Evolutionary conservation across 192 early-diverging fungal species (phyloP).

Genomic region (Podila minutissima): DNA sequence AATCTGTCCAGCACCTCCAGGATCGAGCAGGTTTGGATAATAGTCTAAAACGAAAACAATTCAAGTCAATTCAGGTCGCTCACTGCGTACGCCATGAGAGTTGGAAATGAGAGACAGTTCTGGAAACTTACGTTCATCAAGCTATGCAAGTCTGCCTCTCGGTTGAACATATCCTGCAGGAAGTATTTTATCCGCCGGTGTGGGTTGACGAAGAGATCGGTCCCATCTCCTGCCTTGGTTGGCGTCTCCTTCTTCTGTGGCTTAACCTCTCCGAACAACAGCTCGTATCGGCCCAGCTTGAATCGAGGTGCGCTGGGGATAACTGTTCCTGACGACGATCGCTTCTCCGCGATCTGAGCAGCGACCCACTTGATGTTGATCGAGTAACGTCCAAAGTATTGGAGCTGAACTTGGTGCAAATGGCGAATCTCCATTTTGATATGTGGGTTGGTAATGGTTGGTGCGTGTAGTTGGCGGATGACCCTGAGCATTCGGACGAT

Average conservation of each 20-base stretch:
- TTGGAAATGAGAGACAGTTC: neutral
- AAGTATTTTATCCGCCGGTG: slow-evolving; percentile 43
- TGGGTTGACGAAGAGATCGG: slow-evolving; percentile 16
- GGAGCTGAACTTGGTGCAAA: slow-evolving; percentile 26
- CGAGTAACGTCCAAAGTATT: slow-evolving; percentile 23
- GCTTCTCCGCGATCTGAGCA: slow-evolving; percentile 11
- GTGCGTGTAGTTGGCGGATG: slow-evolving; percentile 43
- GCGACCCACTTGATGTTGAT: slow-evolving; percentile 28
- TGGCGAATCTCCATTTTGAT: slow-evolving; percentile 19
- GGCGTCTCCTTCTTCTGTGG: neutral
- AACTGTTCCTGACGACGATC: slow-evolving; percentile 18
- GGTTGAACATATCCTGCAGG: slow-evolving; percentile 47
- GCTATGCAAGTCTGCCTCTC: slow-evolving; percentile 36
- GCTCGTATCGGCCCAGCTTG: slow-evolving; percentile 33
- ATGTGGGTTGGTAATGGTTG: slow-evolving; percentile 22
- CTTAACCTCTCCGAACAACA: slow-evolving; percentile 9
- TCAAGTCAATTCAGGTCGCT: neutral
- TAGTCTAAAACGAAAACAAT: slow-evolving; percentile 5
- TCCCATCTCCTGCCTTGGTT: neutral
- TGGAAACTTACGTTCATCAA: slow-evolving; percentile 39
- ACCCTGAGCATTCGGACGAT: slow-evolving; percentile 39
- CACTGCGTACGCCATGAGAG: neutral
- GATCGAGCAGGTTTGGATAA: slow-evolving; percentile 30
- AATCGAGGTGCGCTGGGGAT: slow-evolving; percentile 37
- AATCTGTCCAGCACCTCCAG: slow-evolving; percentile 41